phyloP scores from a whole-genome alignment of 1,284 basidiomycete genomes.

The Ustilago shanxiensis region DNA sequence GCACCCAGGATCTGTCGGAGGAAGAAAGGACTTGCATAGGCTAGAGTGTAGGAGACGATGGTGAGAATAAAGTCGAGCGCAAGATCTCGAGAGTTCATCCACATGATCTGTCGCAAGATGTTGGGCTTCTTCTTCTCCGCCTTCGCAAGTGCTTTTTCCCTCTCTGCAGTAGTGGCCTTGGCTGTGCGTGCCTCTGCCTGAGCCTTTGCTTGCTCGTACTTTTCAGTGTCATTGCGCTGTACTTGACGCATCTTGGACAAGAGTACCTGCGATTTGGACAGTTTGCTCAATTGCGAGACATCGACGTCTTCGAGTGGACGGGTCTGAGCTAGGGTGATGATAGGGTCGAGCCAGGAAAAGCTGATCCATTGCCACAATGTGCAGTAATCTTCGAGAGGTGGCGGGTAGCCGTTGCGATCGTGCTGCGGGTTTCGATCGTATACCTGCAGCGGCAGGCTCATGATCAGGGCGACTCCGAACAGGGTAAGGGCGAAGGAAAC shows the following conservation, averaged over 20 bases:
- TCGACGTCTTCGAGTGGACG: constrained; percentile 50
- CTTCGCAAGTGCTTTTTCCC: constrained; percentile 24
- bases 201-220: constrained; percentile 16
- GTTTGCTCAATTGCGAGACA: constrained; percentile 47
- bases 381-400: constrained; percentile 80
- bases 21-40: constrained; percentile 53
- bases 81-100: constrained; percentile 47
- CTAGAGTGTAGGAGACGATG: constrained; percentile 47
- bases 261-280: constrained; percentile 34
- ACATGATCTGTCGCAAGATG: constrained; percentile 31
- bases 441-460: constrained; percentile 37
- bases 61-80: constrained; percentile 43
- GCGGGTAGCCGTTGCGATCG: constrained; percentile 59
- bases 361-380: constrained; percentile 83
- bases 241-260: constrained; percentile 36
- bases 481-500: constrained; percentile 9
- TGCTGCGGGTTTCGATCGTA: constrained; percentile 35
- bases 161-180: background rate
- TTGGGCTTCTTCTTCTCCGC: constrained; percentile 34
- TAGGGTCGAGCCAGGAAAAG: constrained; percentile 78
- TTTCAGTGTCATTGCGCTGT: constrained; percentile 10
- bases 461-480: constrained; percentile 20
- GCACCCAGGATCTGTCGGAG: constrained; percentile 50
- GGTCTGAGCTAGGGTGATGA: constrained; percentile 23
- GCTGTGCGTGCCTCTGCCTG: constrained; percentile 6